Evolutionary conservation across 768 basidiomycete genomes (phyloP), one percentile per base, ranked within the genome.

Genomic region (Harrya chromipes): DNA sequence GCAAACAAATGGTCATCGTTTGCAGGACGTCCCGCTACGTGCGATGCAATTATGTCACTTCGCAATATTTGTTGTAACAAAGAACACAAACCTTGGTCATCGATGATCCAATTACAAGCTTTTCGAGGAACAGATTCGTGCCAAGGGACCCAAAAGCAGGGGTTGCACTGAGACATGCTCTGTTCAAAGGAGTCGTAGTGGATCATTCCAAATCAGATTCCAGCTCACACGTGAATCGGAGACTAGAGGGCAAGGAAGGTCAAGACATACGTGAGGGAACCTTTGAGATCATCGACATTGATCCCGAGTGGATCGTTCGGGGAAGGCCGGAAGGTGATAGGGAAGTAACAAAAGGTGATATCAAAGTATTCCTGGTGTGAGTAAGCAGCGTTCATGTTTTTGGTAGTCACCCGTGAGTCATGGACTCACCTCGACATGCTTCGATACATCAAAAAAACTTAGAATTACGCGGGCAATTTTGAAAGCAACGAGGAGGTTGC

Each of bases 261-360:
- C 7, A 21, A 33, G 33, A 57, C 71, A 37, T 59, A 86, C 89
- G 84, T 76, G 14, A 98, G 76, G 2, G 85, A 74, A 44, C 64
- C 56, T 59, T 87, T 87, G 19, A 99, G 78, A 62, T 98, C 90
- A 27, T 94, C 90, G 0, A 89, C 75, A 3, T 85, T 88, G 51
- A 99, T 94, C 4, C 88, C 87, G 65, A 95, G 94, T 16, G 92
- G 93, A 63, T 98, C 94, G 57, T 93, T 85, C 1, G 92, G 87
- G 16, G 94, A 92, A 9, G 95, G 93, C 50, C 88, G 80, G 72
- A 97, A 99, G 0, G 93, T 91, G 48, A 99, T 98, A 0, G 97
- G 97, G 71, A 97, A 99, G 67, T 99, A 99, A 67, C 97, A 98
- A 67, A 94, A 98, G 0, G 86, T 89, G 64, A 97, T 85, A 60